Percentiles rank a stretch among this genome's conserved stretches.
These are phyloP conservation scores for Colletotrichum sublineola DNA, from an alignment of 2,329 filamentous ascomycete genomes.

Conservation along the genomic window DNA sequence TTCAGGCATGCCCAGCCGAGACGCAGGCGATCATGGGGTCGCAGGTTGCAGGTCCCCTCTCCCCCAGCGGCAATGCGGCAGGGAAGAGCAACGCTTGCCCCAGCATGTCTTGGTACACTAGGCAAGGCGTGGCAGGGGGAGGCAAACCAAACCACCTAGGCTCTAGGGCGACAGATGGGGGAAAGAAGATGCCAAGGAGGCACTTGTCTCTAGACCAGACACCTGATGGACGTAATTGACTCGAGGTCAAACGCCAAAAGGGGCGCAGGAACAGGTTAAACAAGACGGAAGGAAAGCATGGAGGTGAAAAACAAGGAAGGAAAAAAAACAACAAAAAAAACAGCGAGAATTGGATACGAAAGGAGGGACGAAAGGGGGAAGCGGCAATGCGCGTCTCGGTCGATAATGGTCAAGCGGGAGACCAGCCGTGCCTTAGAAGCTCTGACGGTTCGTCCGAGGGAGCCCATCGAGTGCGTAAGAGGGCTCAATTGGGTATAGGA, in stretches of 20 bases:
- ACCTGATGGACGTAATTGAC: neutral
- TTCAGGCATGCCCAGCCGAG: slow-evolving; percentile 40
- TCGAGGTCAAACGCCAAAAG: neutral
- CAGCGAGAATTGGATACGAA: slow-evolving; percentile 6
- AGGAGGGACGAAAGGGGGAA: neutral
- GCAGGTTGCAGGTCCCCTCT: slow-evolving; percentile 26
- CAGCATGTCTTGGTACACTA: slow-evolving; percentile 21
- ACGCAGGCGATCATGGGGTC: slow-evolving; percentile 38
- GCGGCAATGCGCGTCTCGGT: slow-evolving; percentile 34
- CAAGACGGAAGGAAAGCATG: neutral
- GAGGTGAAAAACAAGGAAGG: neutral
- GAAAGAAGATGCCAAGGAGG: slow-evolving; percentile 7
- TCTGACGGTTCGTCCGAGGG: slow-evolving; percentile 16
- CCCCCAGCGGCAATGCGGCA: slow-evolving; percentile 29
- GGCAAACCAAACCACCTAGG: slow-evolving; percentile 6
- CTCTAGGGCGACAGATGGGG: neutral
- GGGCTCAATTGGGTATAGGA: slow-evolving; percentile 10
- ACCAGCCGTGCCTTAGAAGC: slow-evolving; percentile 31
- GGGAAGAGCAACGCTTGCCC: slow-evolving; percentile 28
- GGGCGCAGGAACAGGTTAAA: neutral
- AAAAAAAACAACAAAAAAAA: neutral
- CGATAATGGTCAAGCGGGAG: slow-evolving; percentile 27
- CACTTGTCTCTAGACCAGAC: neutral
- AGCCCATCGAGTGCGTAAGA: neutral
- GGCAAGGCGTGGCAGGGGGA: slow-evolving; percentile 29